Evolutionary conservation across 441 rosid genomes (phyloP).

Genomic region (Eutrema salsugineum): DNA sequence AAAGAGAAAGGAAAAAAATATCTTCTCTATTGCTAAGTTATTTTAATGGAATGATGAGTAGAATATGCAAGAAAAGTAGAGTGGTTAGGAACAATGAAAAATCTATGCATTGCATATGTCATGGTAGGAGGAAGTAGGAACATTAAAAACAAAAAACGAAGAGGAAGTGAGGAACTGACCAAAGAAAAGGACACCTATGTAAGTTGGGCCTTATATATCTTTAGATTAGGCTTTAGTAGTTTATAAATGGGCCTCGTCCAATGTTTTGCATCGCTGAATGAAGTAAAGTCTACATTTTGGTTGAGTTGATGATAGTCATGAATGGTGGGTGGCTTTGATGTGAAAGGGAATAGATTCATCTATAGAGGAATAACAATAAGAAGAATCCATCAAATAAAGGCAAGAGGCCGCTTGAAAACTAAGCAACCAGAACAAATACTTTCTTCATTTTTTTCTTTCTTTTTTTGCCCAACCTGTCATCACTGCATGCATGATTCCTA

Average conservation of each 20-base stretch:
- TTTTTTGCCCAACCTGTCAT: neutral
- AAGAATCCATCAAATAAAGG: conserved; percentile 16
- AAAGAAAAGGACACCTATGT: neutral
- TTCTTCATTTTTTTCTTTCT: neutral
- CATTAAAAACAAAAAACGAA: neutral
- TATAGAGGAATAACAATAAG: neutral
- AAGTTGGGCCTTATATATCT: neutral
- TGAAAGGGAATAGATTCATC: conserved; percentile 27
- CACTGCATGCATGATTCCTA: conserved; percentile 16
- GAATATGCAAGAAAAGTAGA: neutral
- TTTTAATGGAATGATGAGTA: neutral
- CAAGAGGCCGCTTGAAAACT: conserved; percentile 21
- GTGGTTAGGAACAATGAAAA: neutral
- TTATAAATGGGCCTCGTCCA: neutral
- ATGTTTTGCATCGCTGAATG: neutral
- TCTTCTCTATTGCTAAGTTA: neutral
- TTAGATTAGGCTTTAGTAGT: neutral
- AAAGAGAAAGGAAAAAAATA: neutral
- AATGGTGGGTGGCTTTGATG: conserved; percentile 1
- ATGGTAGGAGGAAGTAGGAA: neutral
- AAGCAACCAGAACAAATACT: conserved; percentile 18
- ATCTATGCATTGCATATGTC: neutral
- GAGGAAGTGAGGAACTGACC: neutral
- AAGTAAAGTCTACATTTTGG: neutral
- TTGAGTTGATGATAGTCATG: neutral